Conservation (phyloP, 805 yeast genomes). For the Saccharomyces paradoxus region DNA sequence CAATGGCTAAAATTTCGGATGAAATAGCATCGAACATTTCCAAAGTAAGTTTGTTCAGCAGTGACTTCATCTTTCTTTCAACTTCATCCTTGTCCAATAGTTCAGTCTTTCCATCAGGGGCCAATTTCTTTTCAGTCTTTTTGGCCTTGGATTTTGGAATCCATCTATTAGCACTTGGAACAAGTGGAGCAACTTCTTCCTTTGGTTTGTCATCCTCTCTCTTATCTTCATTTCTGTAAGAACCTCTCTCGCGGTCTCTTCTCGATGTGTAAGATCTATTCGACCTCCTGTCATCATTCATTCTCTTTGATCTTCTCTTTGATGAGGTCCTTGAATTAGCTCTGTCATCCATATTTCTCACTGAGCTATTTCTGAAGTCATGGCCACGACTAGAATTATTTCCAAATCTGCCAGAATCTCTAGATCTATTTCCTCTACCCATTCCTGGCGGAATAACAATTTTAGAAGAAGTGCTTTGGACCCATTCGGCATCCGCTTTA, state of each 20-base stretch:
- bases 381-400: slow-evolving; percentile 32
- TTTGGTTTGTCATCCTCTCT: slow-evolving; percentile 43
- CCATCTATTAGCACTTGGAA: slow-evolving; percentile 84
- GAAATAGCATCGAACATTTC: slow-evolving; percentile 83
- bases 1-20: slow-evolving; percentile 64
- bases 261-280: slow-evolving; percentile 32
- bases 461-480: slow-evolving; percentile 22
- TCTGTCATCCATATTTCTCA: slow-evolving; percentile 39
- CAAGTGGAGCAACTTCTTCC: slow-evolving; percentile 74
- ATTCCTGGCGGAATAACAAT: slow-evolving; percentile 29
- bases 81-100: slow-evolving; percentile 62
- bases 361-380: slow-evolving; percentile 34
- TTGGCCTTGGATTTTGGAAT: slow-evolving; percentile 67
- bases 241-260: slow-evolving; percentile 35
- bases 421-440: slow-evolving; percentile 23
- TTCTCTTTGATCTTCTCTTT: slow-evolving; percentile 47
- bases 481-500: slow-evolving; percentile 58
- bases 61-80: slow-evolving; percentile 75
- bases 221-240: slow-evolving; percentile 33
- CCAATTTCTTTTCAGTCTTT: slow-evolving; percentile 51
- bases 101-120: slow-evolving; percentile 72
- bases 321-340: slow-evolving; percentile 57
- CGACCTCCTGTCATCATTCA: slow-evolving; percentile 34
- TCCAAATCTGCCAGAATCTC: slow-evolving; percentile 29
- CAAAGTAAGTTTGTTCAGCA: slow-evolving; percentile 86